Evolutionary conservation across 179 eudicot genomes (phyloP), one percentile per base, ranked within the genome.

Genomic region (Sideroxylon spinosum): DNA sequence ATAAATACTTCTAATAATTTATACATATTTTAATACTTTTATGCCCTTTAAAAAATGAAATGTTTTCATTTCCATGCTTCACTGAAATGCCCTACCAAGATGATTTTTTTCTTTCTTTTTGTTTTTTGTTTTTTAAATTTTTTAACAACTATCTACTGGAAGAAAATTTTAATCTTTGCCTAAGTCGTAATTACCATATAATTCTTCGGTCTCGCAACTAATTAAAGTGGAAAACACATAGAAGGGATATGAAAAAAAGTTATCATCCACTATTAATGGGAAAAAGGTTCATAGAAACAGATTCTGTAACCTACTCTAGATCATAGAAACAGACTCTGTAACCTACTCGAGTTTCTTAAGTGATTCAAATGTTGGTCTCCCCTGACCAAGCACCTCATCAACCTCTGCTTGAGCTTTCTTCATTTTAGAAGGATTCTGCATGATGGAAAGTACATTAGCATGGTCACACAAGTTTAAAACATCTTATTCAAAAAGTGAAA

Each of bases 361-460:
- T 23, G 93, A 87, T 71, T 93, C 98, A 71, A 84, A 87, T 68
- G 96, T 91, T 68, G 86, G 81, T 78, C 82, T 86, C 69, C 86
- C 96, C 69, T 82, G 89, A 76, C 90, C 93, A 62, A 94, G 78
- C 61, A 96, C 97, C 13, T 81, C 85, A 85, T 96, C 99, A 80
- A 92, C 86, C 89, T 96, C 99, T 49, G 87, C 90, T 82, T 95
- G 99, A 71, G 99, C 99, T 88, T 91, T 95, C 87, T 88, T 92
- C 98, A 95, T 93, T 88, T 95, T 93, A 80, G 91, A 83, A 53
- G 99, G 99, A 82, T 89, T 89, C 98, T 93, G 89, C 77, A 82
- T 10, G 66, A 75, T 19, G 56, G 20, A 77, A 62, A 19, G 23
- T 70, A 66, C 32, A 69, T 70, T 68, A 78, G 73, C 73, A 60